Evolutionary conservation across 345 rosid species (phyloP).

Genomic region (Eucalyptus cladocalyx): DNA sequence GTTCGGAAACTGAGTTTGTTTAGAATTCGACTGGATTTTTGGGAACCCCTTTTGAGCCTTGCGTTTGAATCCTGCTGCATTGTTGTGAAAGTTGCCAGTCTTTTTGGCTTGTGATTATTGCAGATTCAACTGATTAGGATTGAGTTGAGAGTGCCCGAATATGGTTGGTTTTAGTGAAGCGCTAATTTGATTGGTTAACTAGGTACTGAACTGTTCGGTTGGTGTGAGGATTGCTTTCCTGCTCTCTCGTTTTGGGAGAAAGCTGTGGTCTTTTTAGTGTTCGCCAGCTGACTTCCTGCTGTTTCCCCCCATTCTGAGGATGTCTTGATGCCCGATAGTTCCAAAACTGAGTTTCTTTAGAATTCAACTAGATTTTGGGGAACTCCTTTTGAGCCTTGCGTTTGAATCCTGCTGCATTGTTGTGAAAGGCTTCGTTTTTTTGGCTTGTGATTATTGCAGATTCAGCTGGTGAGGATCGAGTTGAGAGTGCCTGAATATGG

Average conservation of each 20-base stretch:
- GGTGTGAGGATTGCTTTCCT: background rate
- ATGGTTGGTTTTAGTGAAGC: background rate
- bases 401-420: background rate
- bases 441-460: conserved; percentile 21
- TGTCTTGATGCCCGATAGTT: background rate
- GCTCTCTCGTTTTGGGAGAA: background rate
- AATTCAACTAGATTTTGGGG: background rate
- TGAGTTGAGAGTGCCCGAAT: too few relatives aligned
- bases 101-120: background rate
- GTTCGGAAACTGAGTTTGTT: background rate
- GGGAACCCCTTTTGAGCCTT: background rate
- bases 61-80: background rate
- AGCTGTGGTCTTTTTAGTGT: background rate
- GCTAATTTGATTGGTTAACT: background rate
- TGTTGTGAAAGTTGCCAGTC: background rate
- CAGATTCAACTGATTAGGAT: conserved; percentile 69
- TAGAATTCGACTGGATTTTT: background rate
- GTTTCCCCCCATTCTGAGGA: background rate
- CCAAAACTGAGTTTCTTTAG: background rate
- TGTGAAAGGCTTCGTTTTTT: background rate
- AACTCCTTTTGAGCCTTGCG: background rate
- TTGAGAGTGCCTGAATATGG: conserved; percentile 98
- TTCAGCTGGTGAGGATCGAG: conserved; percentile 60
- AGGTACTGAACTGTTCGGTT: background rate
- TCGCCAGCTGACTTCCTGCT: background rate